Base-by-base conservation (phyloP, 1,284 basidiomycete genomes). In the Polyporus tsugae region DNA sequence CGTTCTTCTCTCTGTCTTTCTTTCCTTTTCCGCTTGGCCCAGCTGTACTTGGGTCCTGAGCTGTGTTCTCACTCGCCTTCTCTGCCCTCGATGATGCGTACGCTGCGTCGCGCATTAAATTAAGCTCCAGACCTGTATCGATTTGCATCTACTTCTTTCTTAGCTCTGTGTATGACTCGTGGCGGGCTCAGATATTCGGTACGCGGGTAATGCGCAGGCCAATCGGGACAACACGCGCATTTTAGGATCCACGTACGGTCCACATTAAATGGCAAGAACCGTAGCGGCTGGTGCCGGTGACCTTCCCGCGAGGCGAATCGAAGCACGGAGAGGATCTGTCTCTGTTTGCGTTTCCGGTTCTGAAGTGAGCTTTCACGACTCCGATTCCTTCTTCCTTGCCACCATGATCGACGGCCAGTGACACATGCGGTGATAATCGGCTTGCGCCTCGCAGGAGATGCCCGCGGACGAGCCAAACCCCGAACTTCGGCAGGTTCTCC, bases 1-100 rank as follows among this genome's bases (percentile, higher is more conserved):
- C 46, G 25, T 15, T 22, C 46, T 52, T 55, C 11, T 35, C 52
- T 17, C 9, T 35, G 25, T 42, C 39, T 29, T 63, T 29, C 52
- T 41, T 6, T n/a, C 29, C 62, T 55, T 36, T 15, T 38, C 35
- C 53, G 52, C 49, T 15, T 55, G 38, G 36, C 33, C 46, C 52
- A 29, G 52, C 52, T 55, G 52, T 35, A 55, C 15, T 55, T 33
- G 29, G 25, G 19, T 29, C 22, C 15, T n/a, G 17, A 35, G 7
- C 49, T 38, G 19, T 64, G 25, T 19, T 58, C 22, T 38, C 29
- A 33, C 33, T 55, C 33, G 52, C 5, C 44, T 60, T 36, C 22
- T 10, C 22, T 46, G 58, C 35, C 41, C 44, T 65, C 58, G 44
- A 65, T 65, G 64, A 35, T 59, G 58, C 64, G 52, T 35, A n/a